Conservation (phyloP, 2,329 filamentous ascomycete species). For the Aureobasidium namibiae region DNA sequence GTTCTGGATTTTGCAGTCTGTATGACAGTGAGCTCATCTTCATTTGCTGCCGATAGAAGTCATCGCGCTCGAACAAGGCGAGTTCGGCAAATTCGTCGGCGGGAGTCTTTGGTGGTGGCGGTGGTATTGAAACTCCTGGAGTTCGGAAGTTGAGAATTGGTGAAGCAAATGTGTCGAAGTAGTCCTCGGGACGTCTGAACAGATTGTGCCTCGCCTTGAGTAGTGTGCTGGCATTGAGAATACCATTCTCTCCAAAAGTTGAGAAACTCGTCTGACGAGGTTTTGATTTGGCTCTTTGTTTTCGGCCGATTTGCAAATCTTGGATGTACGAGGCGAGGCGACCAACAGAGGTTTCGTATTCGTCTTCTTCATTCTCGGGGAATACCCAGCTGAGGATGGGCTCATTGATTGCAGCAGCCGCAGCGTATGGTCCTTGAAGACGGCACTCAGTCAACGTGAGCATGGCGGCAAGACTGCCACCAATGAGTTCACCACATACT, state of each 20-base stretch:
- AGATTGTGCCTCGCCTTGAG: conserved; percentile 28
- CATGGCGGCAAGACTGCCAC: conserved; percentile 40
- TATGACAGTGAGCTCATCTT: conserved; percentile 18
- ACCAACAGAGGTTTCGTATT: not conserved
- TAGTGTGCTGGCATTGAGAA: conserved; percentile 19
- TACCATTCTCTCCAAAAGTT: not conserved
- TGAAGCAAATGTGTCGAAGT: conserved; percentile 43
- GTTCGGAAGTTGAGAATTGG: conserved; percentile 45
- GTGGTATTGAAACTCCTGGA: conserved; percentile 25
- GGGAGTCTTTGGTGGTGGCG: conserved; percentile 9
- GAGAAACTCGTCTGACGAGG: not conserved
- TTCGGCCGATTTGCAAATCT: not conserved
- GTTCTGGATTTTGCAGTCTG: not conserved
- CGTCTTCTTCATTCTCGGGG: conserved; percentile 22
- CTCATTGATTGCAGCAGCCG: conserved; percentile 39
- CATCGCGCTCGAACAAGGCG: conserved; percentile 21
- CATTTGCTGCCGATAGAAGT: conserved; percentile 21
- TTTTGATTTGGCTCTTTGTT: not conserved
- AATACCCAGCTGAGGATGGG: conserved; percentile 43
- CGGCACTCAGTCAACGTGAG: conserved; percentile 44
- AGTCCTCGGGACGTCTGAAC: conserved; percentile 35
- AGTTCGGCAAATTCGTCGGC: conserved; percentile 27
- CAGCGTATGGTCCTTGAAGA: conserved; percentile 31
- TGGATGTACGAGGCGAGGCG: not conserved
- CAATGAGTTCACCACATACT: conserved; percentile 41